Evolutionary conservation across 352 stramenopile genomes (phyloP), one percentile per base, ranked within the genome.

Genomic region (Thraustochytrium striatum): DNA sequence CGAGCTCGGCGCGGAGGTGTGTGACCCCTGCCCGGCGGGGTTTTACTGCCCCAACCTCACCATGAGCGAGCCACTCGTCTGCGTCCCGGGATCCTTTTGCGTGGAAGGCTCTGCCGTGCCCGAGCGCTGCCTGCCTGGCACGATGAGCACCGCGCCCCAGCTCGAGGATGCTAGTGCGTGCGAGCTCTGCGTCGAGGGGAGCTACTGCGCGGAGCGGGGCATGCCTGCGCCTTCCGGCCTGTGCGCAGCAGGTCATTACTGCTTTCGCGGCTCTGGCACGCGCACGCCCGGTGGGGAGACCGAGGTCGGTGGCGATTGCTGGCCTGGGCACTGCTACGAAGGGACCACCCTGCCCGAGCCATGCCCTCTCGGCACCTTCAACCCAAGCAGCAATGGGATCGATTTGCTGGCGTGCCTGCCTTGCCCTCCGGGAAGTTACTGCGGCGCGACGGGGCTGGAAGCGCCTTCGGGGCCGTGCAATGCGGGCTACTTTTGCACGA

Each of bases 341-440:
- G 79, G 79, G 13, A 57, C 44, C 5, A 83, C 87, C 0, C 83
- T 83, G 7, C 87, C 91, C 3, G 88, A 96, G 38, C 88, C 90
- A 0, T 97, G 92, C 73, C 91, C 90, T 0, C 89, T 95, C 55
- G 92, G 93, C 13, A 96, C 89, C 1, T 97, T 92, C 75, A 86
- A 90, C 5, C 95, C 30, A 0, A 58, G 11, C 1, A 89, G 86
- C 0, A 88, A 92, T 36, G 89, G 92, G 61, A 57, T 58, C 0
- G 79, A 89, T 16, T 59, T 80, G 0, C 84, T 65, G 11, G 86
- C 92, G 35, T 97, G 92, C 62, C 85, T 87, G 3, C 85, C 86
- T 13, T 95, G 91, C 58, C 69, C 84, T 38, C 38, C 44, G 11
- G 83, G 83, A 2, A 68, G 43, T 52, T 55, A 83, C 57, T 83